phyloP scores from a whole-genome alignment of 2,329 filamentous ascomycete genomes.

The Botryotinia convoluta region DNA sequence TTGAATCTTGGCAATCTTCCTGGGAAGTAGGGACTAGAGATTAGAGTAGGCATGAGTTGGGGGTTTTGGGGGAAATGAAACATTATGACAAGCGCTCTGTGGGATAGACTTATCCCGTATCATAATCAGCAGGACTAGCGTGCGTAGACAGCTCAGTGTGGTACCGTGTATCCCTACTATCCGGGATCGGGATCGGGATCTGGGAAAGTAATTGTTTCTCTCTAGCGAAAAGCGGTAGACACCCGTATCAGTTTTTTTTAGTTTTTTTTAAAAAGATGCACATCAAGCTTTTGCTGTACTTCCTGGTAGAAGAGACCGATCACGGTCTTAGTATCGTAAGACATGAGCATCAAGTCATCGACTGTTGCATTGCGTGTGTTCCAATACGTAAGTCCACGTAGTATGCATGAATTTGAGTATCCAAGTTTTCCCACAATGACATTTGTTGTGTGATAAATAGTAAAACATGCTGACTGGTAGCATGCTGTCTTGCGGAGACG shows the following conservation, averaged over 20 bases:
- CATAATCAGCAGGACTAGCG: neutral
- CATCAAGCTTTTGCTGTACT: neutral
- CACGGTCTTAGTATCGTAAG: neutral
- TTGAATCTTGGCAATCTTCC: neutral
- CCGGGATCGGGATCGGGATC: neutral
- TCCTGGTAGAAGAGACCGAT: neutral
- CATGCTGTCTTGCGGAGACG: neutral
- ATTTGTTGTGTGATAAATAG: neutral
- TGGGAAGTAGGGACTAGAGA: neutral
- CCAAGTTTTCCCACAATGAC: neutral
- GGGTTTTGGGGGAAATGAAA: neutral
- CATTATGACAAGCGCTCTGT: neutral
- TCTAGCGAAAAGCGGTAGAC: neutral
- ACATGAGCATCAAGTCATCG: neutral
- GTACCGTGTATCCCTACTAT: neutral
- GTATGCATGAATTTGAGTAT: neutral
- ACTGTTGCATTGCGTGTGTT: neutral
- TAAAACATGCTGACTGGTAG: neutral
- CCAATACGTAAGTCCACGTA: neutral
- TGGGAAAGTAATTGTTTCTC: neutral
- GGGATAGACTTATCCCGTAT: neutral
- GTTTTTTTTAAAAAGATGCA: neutral
- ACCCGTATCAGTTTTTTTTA: no score
- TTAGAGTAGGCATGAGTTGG: no score
- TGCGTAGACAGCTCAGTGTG: neutral